Evolutionary conservation across 345 rosid species (phyloP).

Genomic region (Eutrema japonicum): DNA sequence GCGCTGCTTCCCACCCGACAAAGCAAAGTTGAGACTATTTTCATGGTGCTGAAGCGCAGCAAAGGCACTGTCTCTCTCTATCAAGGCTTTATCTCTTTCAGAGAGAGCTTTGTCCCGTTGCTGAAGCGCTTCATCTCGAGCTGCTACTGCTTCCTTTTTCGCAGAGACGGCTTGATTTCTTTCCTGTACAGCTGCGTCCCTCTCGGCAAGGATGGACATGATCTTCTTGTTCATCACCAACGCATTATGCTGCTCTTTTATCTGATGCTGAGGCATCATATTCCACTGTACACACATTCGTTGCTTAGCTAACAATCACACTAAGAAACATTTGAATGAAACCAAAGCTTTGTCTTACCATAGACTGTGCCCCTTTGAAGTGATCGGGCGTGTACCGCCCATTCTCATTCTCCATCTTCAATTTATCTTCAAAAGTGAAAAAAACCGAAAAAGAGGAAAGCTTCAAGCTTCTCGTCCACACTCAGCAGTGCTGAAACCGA

Average conservation of each 20-base stretch:
- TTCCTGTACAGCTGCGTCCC: constrained; percentile 76
- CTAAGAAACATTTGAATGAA: constrained; percentile 24
- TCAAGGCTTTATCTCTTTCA: constrained; percentile 78
- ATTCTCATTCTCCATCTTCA: constrained; percentile 73
- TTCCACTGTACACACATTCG: constrained; percentile 64
- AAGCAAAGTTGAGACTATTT: constrained; percentile 54
- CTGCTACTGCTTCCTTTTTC: constrained; percentile 74
- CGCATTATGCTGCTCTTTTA: constrained; percentile 79
- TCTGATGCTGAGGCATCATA: constrained; percentile 71
- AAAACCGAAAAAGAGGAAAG: not conserved
- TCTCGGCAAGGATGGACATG: constrained; percentile 79
- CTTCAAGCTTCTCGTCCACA: constrained; percentile 26
- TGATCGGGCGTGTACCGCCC: constrained; percentile 71
- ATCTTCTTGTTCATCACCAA: constrained; percentile 89
- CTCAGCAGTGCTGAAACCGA: not conserved
- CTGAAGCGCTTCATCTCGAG: constrained; percentile 79
- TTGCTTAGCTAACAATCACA: constrained; percentile 31
- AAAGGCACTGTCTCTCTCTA: constrained; percentile 79
- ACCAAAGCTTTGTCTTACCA: constrained; percentile 47
- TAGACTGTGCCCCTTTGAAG: constrained; percentile 58
- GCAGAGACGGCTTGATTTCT: constrained; percentile 62
- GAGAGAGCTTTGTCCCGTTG: constrained; percentile 79
- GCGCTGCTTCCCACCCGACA: constrained; percentile 55
- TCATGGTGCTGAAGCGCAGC: constrained; percentile 77
- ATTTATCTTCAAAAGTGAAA: not conserved